phyloP scores from a whole-genome alignment of 257 asterid genomes.

The Solanum phureja region DNA sequence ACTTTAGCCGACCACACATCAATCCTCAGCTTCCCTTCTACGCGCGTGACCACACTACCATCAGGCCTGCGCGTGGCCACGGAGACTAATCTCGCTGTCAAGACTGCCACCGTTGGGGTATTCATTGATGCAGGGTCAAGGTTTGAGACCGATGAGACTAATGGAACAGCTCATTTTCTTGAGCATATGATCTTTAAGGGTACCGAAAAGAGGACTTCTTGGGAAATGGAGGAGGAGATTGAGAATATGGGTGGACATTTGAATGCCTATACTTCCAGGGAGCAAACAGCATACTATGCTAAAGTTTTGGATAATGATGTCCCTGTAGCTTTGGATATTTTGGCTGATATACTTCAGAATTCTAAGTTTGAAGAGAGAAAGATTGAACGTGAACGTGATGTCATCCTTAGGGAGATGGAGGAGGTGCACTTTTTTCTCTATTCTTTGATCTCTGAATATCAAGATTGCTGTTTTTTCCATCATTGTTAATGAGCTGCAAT shows the following conservation, averaged over 20 bases:
- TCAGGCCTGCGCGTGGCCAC: conserved; percentile 87
- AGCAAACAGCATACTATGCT: conserved; percentile 86
- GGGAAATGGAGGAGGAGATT: conserved; percentile 85
- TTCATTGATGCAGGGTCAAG: conserved; percentile 96
- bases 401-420: conserved; percentile 71
- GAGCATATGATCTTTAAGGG: conserved; percentile 98
- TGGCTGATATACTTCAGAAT: conserved; percentile 82
- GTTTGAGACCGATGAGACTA: conserved; percentile 68
- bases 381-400: conserved; percentile 77
- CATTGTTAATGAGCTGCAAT: background rate
- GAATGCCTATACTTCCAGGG: conserved; percentile 92
- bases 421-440: conserved; percentile 3
- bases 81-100: conserved; percentile 53
- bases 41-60: conserved; percentile 78
- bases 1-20: conserved; percentile 42
- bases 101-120: conserved; percentile 86
- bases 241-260: conserved; percentile 97
- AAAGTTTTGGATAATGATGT: conserved; percentile 65
- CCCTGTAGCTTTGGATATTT: conserved; percentile 55
- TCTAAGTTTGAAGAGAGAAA: conserved; percentile 58
- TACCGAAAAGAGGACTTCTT: conserved; percentile 57
- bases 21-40: conserved; percentile 59
- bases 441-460: background rate
- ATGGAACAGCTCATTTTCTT: conserved; percentile 87
- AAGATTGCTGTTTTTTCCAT: background rate